A percentile compares a stretch with the other conserved stretches of the same genome.
These are phyloP conservation scores for Choiromyces venosus DNA, from an alignment of 495 filamentous ascomycete species.

Conservation along the genomic window DNA sequence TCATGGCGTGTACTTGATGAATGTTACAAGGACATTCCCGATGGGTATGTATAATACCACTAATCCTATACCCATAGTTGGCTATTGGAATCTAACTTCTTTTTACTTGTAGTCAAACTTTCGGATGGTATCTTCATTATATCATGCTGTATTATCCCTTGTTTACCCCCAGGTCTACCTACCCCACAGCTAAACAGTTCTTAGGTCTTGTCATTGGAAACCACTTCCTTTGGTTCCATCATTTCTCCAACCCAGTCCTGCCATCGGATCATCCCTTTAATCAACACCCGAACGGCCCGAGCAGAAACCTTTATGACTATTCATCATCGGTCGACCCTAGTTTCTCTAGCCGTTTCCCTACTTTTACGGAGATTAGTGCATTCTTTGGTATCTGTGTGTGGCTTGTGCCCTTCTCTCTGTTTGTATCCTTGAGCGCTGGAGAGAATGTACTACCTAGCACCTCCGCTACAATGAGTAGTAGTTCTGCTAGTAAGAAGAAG, in stretches of 20 bases:
- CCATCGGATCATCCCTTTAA: constrained; percentile 44
- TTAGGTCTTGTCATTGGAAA: constrained; percentile 77
- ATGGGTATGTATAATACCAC: constrained; percentile 16
- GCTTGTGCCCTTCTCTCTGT: constrained; percentile 92
- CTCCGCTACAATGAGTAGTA: constrained; percentile 56
- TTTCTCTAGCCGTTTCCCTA: constrained; percentile 61
- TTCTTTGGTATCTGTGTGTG: constrained; percentile 96
- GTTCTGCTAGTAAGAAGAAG: constrained; percentile 47
- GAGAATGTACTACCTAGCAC: constrained; percentile 88
- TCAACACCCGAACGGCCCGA: constrained; percentile 19
- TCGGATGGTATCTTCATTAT: constrained; percentile 81
- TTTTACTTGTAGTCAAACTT: constrained; percentile 83
- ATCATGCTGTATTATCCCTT: constrained; percentile 60
- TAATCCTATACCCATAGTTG: neutral
- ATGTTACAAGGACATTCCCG: constrained; percentile 46
- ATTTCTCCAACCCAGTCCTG: constrained; percentile 66
- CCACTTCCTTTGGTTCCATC: constrained; percentile 92
- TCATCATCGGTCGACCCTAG: constrained; percentile 50
- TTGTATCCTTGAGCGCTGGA: constrained; percentile 84
- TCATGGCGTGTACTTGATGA: constrained; percentile 83
- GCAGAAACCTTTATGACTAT: constrained; percentile 31
- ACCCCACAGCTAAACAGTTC: neutral
- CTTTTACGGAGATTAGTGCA: constrained; percentile 89
- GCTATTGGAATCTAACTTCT: constrained; percentile 49
- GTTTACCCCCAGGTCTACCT: neutral